Percentiles rank a stretch among this genome's conserved stretches.
Evolutionary conservation across 2,329 filamentous ascomycete genomes (phyloP).

Genomic region (Venturiaceae sp.): DNA sequence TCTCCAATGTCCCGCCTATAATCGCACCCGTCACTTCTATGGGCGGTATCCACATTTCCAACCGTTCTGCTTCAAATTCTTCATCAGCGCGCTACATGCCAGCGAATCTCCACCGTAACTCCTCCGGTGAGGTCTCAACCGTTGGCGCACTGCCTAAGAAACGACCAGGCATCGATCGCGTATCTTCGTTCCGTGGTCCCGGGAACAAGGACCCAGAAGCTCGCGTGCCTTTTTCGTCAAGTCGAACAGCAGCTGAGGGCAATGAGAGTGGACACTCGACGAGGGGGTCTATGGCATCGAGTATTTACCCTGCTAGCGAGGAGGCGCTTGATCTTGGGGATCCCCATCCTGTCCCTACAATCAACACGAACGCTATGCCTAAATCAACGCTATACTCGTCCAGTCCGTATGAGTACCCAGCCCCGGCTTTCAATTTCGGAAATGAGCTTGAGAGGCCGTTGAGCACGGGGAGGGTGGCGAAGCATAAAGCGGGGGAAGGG

Average conservation of each 20-base stretch:
- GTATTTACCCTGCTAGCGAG: conserved; percentile 1
- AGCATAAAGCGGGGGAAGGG: conserved; percentile 4
- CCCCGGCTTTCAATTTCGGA: neutral
- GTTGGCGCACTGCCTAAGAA: neutral
- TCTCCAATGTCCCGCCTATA: neutral
- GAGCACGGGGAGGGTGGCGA: conserved; percentile 6
- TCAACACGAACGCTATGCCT: neutral
- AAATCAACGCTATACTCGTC: neutral
- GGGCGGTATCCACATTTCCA: neutral
- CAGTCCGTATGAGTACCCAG: neutral
- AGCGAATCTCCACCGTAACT: neutral
- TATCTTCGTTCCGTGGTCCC: conserved; percentile 4
- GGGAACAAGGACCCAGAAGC: conserved; percentile 5
- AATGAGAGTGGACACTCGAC: neutral
- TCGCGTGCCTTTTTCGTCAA: conserved; percentile 3
- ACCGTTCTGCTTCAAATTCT: neutral
- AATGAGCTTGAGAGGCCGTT: conserved; percentile 2
- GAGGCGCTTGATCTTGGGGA: neutral
- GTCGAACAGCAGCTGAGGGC: neutral
- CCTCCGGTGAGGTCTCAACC: neutral
- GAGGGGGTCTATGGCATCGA: neutral
- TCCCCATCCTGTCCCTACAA: neutral
- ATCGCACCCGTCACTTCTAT: neutral
- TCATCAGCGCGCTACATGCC: neutral
- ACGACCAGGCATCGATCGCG: neutral